Evolutionary conservation across 208 protist species (phyloP).

Genomic region (Trypanosoma vivax): DNA sequence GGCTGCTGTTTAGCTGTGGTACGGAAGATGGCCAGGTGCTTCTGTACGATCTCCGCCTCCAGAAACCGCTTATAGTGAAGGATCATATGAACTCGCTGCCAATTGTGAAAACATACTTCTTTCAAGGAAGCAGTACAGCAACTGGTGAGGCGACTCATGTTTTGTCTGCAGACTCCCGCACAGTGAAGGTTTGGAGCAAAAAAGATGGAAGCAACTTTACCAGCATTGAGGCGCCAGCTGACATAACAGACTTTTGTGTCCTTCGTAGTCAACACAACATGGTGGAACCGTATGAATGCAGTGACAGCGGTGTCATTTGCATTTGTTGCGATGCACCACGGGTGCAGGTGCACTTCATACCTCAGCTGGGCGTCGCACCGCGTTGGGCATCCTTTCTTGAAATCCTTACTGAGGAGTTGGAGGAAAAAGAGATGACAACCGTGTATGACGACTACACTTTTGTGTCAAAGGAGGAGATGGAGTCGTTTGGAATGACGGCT

Average conservation of each 20-base stretch:
- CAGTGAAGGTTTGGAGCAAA: conserved; percentile 93
- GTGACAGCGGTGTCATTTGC: conserved; percentile 84
- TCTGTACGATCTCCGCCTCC: conserved; percentile 84
- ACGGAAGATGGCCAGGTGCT: conserved; percentile 70
- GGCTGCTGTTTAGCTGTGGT: conserved; percentile 79
- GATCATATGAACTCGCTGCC: conserved; percentile 95
- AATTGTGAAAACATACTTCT: conserved; percentile 91
- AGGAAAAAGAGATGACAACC: conserved; percentile 71
- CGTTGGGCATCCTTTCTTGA: conserved; percentile 97
- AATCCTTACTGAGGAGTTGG: conserved; percentile 91
- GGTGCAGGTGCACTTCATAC: conserved; percentile 95
- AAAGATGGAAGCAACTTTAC: conserved; percentile 82
- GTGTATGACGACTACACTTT: conserved; percentile 98
- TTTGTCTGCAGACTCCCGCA: conserved; percentile 85
- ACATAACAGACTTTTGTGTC: conserved; percentile 84
- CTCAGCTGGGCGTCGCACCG: conserved; percentile 93
- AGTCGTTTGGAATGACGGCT: conserved; percentile 64
- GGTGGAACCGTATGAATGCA: conserved; percentile 66
- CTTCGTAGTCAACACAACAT: conserved; percentile 78
- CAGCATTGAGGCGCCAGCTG: conserved; percentile 74
- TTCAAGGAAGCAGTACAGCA: conserved; percentile 71
- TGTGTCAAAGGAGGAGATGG: conserved; percentile 93
- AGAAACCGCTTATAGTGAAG: conserved; percentile 87
- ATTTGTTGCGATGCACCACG: conserved; percentile 88
- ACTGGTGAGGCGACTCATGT: conserved; percentile 66